Evolutionary conservation across 768 basidiomycete species (phyloP).

Genomic region (Neoboletus magnificus): DNA sequence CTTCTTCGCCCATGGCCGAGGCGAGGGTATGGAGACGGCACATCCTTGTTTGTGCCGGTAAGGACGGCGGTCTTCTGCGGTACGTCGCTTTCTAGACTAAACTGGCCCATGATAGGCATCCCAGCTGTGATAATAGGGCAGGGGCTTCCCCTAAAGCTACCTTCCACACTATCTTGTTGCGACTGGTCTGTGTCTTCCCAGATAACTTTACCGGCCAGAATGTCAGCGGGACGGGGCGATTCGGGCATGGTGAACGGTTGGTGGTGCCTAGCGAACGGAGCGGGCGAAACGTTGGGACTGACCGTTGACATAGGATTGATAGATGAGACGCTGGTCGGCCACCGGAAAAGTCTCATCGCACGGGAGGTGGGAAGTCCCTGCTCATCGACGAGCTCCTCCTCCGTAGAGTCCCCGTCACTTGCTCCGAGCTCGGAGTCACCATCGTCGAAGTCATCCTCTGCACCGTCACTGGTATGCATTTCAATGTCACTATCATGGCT

Average conservation of each 20-base stretch:
- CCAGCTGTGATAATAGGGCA: constrained; percentile 16
- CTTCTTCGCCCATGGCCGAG: constrained; percentile 22
- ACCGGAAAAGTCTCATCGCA: constrained; percentile 68
- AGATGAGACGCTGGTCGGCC: constrained; percentile 57
- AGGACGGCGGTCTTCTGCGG: constrained; percentile 24
- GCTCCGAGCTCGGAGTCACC: constrained; percentile 49
- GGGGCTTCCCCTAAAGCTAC: constrained; percentile 32
- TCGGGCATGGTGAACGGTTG: constrained; percentile 29
- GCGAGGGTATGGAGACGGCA: constrained; percentile 34
- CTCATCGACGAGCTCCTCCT: constrained; percentile 79
- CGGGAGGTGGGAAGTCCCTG: constrained; percentile 71
- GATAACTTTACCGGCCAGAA: constrained; percentile 58
- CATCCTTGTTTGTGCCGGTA: constrained; percentile 29
- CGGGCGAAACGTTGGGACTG: constrained; percentile 51
- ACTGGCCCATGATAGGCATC: constrained; percentile 40
- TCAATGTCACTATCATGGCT: constrained; percentile 52
- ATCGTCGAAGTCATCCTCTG: constrained; percentile 36
- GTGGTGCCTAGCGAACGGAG: constrained; percentile 33
- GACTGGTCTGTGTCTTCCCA: constrained; percentile 46
- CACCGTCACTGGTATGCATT: constrained; percentile 38
- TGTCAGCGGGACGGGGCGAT: constrained; percentile 63
- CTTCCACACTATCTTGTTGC: constrained; percentile 33
- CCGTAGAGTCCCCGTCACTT: constrained; percentile 73
- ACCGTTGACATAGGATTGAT: constrained; percentile 78
- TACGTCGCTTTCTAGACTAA: constrained; percentile 18